Percentiles rank a stretch among this genome's conserved stretches.
These are phyloP conservation scores for Seminavis robusta DNA, from an alignment of 108 stramenopile species.

Conservation along the genomic window DNA sequence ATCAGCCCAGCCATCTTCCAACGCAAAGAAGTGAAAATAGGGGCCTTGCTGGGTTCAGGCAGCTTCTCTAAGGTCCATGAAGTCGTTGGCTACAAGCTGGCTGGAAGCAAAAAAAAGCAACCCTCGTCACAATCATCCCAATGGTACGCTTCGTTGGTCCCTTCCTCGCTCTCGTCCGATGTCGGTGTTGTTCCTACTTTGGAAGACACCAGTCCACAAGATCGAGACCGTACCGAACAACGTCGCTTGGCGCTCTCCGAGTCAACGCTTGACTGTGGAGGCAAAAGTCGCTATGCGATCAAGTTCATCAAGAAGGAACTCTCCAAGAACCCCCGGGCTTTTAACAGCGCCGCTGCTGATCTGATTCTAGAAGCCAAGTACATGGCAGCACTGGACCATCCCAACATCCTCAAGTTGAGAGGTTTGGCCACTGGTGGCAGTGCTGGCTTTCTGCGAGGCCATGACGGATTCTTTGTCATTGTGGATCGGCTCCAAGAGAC, in stretches of 20 bases:
- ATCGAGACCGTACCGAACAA: conserved; percentile 11
- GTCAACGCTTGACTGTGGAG: too few species aligned
- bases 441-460: conserved; percentile 19
- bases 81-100: conserved; percentile 17
- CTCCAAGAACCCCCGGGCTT: conserved; percentile 28
- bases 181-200: too few species aligned
- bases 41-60: conserved; percentile 40
- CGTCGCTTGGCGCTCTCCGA: too few species aligned
- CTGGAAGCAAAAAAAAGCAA: background rate
- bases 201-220: conserved; percentile 9
- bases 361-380: conserved; percentile 73
- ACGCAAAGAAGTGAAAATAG: conserved; percentile 30
- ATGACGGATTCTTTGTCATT: conserved; percentile 60
- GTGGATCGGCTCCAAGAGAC: conserved; percentile 54
- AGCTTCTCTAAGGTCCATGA: conserved; percentile 61
- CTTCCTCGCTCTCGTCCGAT: too few species aligned
- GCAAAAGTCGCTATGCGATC: conserved; percentile 55
- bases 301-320: conserved; percentile 48
- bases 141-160: too few species aligned
- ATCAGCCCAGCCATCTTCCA: too few species aligned
- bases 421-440: conserved; percentile 54
- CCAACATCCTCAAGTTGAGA: conserved; percentile 69
- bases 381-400: conserved; percentile 58
- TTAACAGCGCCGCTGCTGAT: conserved; percentile 59
- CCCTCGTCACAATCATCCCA: too few species aligned